phyloP scores from a whole-genome alignment of 306 rosid genomes.

The Vigna hirtella region DNA sequence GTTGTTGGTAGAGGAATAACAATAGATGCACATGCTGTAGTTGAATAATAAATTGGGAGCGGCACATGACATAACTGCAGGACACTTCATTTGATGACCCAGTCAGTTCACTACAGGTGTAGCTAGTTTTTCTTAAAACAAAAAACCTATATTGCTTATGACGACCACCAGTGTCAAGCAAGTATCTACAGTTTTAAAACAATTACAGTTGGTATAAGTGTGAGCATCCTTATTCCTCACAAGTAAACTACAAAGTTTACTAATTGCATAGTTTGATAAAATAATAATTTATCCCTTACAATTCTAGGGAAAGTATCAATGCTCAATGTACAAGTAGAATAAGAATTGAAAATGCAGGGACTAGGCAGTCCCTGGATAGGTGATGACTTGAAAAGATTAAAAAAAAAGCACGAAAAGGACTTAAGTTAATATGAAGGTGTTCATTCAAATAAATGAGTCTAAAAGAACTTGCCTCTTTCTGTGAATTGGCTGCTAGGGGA shows the following conservation, averaged over 20 bases:
- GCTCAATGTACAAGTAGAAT: constrained; percentile 8
- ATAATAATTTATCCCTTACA: background rate
- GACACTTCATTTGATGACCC: background rate
- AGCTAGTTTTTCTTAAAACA: background rate
- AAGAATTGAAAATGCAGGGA: constrained; percentile 35
- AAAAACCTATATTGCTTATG: background rate
- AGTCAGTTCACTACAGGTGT: background rate
- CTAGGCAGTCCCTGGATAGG: constrained; percentile 25
- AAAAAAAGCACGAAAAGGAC: constrained; percentile 28
- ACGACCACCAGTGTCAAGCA: background rate
- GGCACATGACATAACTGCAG: constrained; percentile 21
- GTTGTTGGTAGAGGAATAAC: background rate
- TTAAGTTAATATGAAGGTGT: constrained; percentile 30
- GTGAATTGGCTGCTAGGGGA: constrained; percentile 79
- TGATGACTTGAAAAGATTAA: constrained; percentile 30
- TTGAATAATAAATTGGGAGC: constrained; percentile 3
- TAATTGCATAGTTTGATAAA: constrained; percentile 12
- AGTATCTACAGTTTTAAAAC: background rate
- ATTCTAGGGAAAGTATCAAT: constrained; percentile 1
- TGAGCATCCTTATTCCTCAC: background rate
- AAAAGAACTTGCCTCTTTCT: constrained; percentile 68
- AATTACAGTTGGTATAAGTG: background rate
- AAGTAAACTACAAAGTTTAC: constrained; percentile 21
- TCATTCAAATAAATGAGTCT: constrained; percentile 37
- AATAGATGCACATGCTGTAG: constrained; percentile 29